Conservation (phyloP, 345 rosid species). For the Lepidium didymum region DNA sequence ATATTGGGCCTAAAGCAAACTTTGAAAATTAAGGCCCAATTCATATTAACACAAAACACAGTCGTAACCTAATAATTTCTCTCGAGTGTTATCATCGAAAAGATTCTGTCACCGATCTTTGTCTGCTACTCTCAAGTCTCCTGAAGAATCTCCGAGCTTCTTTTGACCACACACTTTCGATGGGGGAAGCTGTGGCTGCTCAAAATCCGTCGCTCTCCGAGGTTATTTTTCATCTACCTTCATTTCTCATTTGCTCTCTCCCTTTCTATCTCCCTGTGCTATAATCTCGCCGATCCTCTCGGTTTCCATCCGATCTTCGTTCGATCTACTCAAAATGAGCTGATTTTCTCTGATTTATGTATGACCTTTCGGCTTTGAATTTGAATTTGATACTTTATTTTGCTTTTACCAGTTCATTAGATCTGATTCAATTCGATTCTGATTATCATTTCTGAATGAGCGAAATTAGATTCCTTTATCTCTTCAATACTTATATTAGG, state of each 20-base stretch:
- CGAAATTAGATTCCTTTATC: background rate
- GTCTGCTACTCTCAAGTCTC: conserved; percentile 7
- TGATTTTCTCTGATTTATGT: background rate
- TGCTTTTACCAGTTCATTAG: background rate
- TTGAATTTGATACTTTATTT: background rate
- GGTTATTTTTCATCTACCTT: conserved; percentile 37
- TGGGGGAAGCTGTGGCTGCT: conserved; percentile 57
- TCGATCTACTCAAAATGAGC: conserved; percentile 8
- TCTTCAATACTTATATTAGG: background rate
- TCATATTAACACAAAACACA: background rate
- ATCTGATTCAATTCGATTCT: conserved; percentile 13
- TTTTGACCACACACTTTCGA: conserved; percentile 28
- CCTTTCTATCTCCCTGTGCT: background rate
- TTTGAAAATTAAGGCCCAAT: background rate
- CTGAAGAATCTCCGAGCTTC: conserved; percentile 13
- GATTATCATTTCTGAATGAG: background rate
- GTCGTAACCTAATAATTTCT: conserved; percentile 23
- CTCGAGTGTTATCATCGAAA: background rate
- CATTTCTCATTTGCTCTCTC: background rate
- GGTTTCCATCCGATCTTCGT: background rate
- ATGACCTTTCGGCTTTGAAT: background rate
- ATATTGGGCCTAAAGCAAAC: background rate
- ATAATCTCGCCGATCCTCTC: conserved; percentile 3
- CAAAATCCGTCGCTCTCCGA: conserved; percentile 48
- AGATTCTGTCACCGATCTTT: conserved; percentile 25